phyloP scores from a whole-genome alignment of 805 yeast genomes.

The Isabelozyma rhagii region DNA sequence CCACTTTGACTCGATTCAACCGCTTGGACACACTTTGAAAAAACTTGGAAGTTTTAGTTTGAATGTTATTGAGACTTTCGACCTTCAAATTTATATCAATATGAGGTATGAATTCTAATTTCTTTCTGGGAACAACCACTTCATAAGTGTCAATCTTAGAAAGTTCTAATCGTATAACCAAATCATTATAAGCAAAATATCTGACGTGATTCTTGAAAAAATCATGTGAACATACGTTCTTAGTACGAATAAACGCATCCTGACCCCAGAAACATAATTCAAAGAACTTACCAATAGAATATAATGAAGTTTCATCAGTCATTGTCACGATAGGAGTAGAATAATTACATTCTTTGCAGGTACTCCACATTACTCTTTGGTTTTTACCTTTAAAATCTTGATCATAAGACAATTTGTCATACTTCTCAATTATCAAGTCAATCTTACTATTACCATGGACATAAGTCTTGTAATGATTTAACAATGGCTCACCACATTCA shows the following conservation, averaged over 20 bases:
- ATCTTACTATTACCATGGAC: slow-evolving; percentile 85
- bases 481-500: slow-evolving; percentile 70
- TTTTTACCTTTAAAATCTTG: slow-evolving; percentile 22
- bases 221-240: slow-evolving; percentile 65
- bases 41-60: slow-evolving; percentile 52
- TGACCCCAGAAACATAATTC: slow-evolving; percentile 77
- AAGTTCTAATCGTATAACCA: slow-evolving; percentile 77
- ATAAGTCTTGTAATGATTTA: slow-evolving; percentile 80
- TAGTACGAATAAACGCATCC: slow-evolving; percentile 18
- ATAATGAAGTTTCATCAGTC: slow-evolving; percentile 85
- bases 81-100: slow-evolving; percentile 66
- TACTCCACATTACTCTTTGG: slow-evolving; percentile 85
- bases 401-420: slow-evolving; percentile 18
- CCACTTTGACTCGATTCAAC: slow-evolving; percentile 71
- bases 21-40: slow-evolving; percentile 72
- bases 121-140: slow-evolving; percentile 71
- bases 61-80: slow-evolving; percentile 54
- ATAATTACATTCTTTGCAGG: slow-evolving; percentile 74
- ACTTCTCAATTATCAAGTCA: slow-evolving; percentile 67
- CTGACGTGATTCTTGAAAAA: slow-evolving; percentile 77
- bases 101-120: slow-evolving; percentile 68
- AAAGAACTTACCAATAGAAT: slow-evolving; percentile 89
- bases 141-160: slow-evolving; percentile 74
- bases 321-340: slow-evolving; percentile 76
- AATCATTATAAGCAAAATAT: slow-evolving; percentile 77